Evolutionary conservation across 345 rosid genomes (phyloP), one percentile per base, ranked within the genome.

Genomic region (Conringia planisiliqua): DNA sequence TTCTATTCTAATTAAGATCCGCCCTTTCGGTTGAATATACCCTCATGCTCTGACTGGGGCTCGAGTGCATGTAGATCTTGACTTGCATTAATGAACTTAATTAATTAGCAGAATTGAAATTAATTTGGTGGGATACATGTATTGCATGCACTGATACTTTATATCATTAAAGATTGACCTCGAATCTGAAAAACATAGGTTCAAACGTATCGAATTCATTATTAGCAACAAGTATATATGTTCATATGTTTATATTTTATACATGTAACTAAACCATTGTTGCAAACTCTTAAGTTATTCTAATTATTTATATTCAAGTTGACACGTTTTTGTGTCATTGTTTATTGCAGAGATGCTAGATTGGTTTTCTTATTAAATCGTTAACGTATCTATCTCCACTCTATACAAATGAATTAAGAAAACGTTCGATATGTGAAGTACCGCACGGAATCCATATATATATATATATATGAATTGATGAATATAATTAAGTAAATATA

Each of bases 311-410:
- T 47, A 13, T 27, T 38, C 60, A 66, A 50, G 73, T 14, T 59
- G 73, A 10, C 62, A 58, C 35, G 38, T 48, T 36, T 17, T 36
- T 17, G n/a, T 18, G 36, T 48, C 17, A 0, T 40, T 42, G 55
- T 64, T 60, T 33, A 20, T 20, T 17, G 54, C 43, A 40, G n/a
- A 51, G 22, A 57, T 44, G 42, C 4, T 36, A n/a, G 3, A 17
- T 30, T 57, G 17, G 36, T 20, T 47, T 46, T 7, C 8, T 5
- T 22, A 66, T 36, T 48, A 30, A 6, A 67, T 24, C n/a, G 72
- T 36, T 47, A 57, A 57, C 67, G 78, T 57, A 66, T 17, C 22
- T 38, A 36, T 74, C 60, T 56, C 32, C 57, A 35, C 66, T 35
- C n/a, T 56, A n/a, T 11, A 73, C 40, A 54, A 44, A 66, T 24